Base-by-base conservation (phyloP, 148 eudicot species). In the Pouteria glomerata region DNA sequence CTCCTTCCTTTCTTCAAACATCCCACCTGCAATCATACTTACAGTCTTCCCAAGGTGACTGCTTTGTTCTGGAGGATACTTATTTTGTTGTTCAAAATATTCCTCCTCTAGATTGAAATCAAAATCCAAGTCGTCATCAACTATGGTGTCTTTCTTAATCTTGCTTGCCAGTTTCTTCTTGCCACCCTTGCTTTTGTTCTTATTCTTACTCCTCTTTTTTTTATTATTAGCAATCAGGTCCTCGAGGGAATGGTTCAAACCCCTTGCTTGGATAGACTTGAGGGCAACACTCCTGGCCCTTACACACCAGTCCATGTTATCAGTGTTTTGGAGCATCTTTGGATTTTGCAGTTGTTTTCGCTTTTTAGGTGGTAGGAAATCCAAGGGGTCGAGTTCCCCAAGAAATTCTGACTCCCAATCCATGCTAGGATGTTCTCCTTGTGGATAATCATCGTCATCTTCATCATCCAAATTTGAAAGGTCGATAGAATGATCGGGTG, bases 251-350 rank as follows among this genome's bases (percentile, higher is more conserved):
- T 33, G 73, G 13, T 78, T 77, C 89, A 89, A 86, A 50, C 97
- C 98, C 68, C 98, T 78, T 29, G 81, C 86, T 80, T 91, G 90
- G 57, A 95, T 95, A 10, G 98, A 86, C 76, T 85, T 88, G 74
- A 91, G 73, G 15, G 98, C 98, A 64, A 82, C 74, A 80, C 81
- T 91, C 86, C 97, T 89, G 1, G 98, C 96, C 82, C 89, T 86
- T 33, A 95, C 88, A 79, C 98, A 91, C 97, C 97, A 91, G 71
- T 91, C 96, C 96, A 91, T 89, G n/a, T 79, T 55, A 72, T 83
- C 89, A 1, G 79, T 77, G 53, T 81, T 86, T 29, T 68, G 60
- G 75, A 88, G 70, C 78, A 78, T 56, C 81, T 82, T 81, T 12
- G 87, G 79, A 16, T 82, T 82, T 65, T 63, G 77, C 42, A 14